Percentiles rank a stretch among this genome's conserved stretches.
Evolutionary conservation across 1,284 basidiomycete species (phyloP).

Genomic region (Ganoderma lingzhi): DNA sequence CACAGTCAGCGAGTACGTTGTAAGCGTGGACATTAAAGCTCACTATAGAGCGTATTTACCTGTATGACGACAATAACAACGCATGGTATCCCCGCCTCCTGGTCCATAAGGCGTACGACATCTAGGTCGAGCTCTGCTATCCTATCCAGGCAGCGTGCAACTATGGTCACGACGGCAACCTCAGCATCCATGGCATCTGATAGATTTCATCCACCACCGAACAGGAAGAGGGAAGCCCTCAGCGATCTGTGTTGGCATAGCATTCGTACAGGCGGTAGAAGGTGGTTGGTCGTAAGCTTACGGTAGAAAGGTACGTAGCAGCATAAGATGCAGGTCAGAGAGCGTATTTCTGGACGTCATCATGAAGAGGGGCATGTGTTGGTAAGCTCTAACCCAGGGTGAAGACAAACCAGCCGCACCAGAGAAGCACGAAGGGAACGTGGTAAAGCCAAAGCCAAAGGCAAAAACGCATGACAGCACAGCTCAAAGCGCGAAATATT

Average conservation of each 20-base stretch:
- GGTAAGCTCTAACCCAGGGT: conserved; percentile 24
- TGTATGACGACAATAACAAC: too few relatives aligned
- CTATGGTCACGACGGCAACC: too few relatives aligned
- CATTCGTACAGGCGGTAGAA: conserved; percentile 35
- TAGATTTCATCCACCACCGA: not conserved
- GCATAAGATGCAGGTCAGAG: conserved; percentile 36
- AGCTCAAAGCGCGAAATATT: conserved; percentile 25
- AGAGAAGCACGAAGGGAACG: conserved; percentile 19
- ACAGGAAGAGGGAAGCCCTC: not conserved
- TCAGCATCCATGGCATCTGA: too few relatives aligned
- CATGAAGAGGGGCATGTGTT: conserved; percentile 27
- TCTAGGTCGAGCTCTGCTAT: too few relatives aligned
- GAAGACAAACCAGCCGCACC: conserved; percentile 18
- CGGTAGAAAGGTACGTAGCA: conserved; percentile 22
- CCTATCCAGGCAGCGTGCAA: too few relatives aligned
- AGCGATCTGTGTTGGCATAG: conserved; percentile 36
- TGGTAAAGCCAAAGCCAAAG: not conserved
- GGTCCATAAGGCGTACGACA: too few relatives aligned
- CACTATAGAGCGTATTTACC: too few relatives aligned
- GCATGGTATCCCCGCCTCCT: too few relatives aligned
- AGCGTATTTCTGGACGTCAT: conserved; percentile 30
- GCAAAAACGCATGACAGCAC: not conserved
- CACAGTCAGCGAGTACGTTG: too few relatives aligned
- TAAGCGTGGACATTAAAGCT: too few relatives aligned
- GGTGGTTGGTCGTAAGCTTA: conserved; percentile 20